Base-by-base conservation (phyloP, 2,329 filamentous ascomycete genomes). In the Ilyonectria destructans region DNA sequence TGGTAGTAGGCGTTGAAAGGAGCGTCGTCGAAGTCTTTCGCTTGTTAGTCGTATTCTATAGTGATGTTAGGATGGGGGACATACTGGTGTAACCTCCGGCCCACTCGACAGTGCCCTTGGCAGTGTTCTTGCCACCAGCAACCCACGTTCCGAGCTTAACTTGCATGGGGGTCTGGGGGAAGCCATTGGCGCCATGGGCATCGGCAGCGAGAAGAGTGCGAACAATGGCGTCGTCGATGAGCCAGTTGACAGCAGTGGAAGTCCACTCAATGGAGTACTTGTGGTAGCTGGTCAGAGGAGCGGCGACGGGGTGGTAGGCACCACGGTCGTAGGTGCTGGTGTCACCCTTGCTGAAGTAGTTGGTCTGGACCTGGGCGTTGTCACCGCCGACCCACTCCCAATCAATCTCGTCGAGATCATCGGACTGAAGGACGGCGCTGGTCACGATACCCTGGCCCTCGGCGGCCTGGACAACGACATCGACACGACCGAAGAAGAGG, bases 401-500 rank as follows among this genome's bases (percentile, higher is more conserved):
- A 82, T 98, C 96, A 70, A 98, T 96, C 86, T 82, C 80, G 80
- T 98, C 96, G 33, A 97, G 88, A 77, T 92, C 90, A 77, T 97
- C 94, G 2, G 95, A 98, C 85, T 97, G 93, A 71, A 99, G 85
- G 48, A 98, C 94, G 46, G 93, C 88, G 71, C 93, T 95, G 83
- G 95, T 98, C 70, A 99, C 93, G 71, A 99, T 93, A 73, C 96
- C 96, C 7, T 85, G 86, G 49, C 96, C 96, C 3, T 92, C 88
- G 29, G 96, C 92, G 45, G 93, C 92, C 82, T 95, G 92, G 78
- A 97, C 85, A 33, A 89, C 89, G 68, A 94, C 90, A 62, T 97
- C 93, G 75, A 98, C 89, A 77, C 91, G 91, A 70, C 96, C 96
- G 81, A 97, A 98, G 93, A 98, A 98, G 81, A 99, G 94, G 87